Percentiles rank a stretch among this genome's conserved stretches.
Evolutionary conservation across 2,329 filamentous ascomycete species (phyloP).

Genomic region (Bipolaris oryzae): DNA sequence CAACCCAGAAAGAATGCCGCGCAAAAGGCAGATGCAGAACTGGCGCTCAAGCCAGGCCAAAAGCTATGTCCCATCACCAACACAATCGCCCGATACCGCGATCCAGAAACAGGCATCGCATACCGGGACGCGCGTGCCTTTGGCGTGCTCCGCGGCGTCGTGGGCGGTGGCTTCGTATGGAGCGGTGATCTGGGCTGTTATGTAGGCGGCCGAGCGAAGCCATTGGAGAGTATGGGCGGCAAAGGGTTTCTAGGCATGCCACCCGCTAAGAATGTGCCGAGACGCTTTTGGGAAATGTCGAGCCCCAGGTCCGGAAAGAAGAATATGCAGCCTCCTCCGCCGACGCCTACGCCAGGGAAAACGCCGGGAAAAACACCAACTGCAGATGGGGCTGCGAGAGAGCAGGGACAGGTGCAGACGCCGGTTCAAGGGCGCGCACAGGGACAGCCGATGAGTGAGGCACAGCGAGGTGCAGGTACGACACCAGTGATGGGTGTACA

Average conservation of each 20-base stretch:
- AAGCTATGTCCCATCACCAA: slow-evolving; percentile 78
- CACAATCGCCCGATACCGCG: slow-evolving; percentile 78
- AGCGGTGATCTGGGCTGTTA: slow-evolving; percentile 81
- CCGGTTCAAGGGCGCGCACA: background rate
- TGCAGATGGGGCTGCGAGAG: background rate
- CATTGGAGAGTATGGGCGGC: slow-evolving; percentile 35
- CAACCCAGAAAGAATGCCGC: slow-evolving; percentile 47
- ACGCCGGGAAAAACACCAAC: background rate
- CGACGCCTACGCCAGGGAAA: background rate
- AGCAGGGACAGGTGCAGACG: slow-evolving; percentile 1
- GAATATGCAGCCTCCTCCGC: slow-evolving; percentile 1
- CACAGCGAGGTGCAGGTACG: background rate
- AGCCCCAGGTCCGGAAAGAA: slow-evolving; percentile 16
- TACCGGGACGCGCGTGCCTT: slow-evolving; percentile 83
- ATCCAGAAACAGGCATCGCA: slow-evolving; percentile 81
- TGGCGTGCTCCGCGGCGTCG: slow-evolving; percentile 76
- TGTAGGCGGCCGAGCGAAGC: slow-evolving; percentile 65
- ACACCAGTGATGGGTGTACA: background rate
- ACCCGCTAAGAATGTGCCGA: slow-evolving; percentile 79
- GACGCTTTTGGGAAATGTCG: slow-evolving; percentile 64
- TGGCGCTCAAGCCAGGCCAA: slow-evolving; percentile 38
- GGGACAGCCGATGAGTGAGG: background rate
- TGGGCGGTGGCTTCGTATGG: slow-evolving; percentile 78
- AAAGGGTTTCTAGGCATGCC: slow-evolving; percentile 52
- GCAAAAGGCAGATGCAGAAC: slow-evolving; percentile 24